These are phyloP conservation scores for Rhizoclosmatium globosum DNA, from an alignment of 192 early-diverging fungal genomes.

Conservation along the genomic window DNA sequence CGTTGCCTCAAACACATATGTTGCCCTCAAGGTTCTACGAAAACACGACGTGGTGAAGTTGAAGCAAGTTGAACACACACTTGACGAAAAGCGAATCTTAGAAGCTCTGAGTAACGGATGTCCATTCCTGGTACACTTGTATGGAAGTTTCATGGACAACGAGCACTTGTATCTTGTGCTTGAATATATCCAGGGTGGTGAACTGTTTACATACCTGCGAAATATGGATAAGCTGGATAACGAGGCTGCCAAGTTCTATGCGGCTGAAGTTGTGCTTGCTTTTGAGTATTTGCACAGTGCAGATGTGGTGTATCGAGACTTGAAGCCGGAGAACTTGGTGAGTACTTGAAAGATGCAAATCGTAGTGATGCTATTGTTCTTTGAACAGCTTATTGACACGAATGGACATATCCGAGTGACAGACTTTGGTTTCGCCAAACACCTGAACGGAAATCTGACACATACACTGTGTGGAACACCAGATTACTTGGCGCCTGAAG, in stretches of 20 bases:
- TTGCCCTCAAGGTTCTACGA: constrained; percentile 80
- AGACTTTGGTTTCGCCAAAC: constrained; percentile 84
- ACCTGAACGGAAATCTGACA: constrained; percentile 71
- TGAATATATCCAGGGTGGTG: constrained; percentile 83
- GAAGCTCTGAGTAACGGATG: constrained; percentile 63
- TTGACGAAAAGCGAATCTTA: constrained; percentile 81
- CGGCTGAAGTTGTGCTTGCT: constrained; percentile 73
- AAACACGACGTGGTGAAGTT: constrained; percentile 80
- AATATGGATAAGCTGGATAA: constrained; percentile 90
- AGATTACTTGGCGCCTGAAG: constrained; percentile 82
- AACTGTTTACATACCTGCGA: constrained; percentile 94
- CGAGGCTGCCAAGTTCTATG: constrained; percentile 87
- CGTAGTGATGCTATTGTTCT: not conserved
- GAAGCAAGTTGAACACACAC: constrained; percentile 78
- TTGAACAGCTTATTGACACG: constrained; percentile 67
- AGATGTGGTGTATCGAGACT: constrained; percentile 69
- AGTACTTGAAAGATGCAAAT: constrained; percentile 12
- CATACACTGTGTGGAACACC: constrained; percentile 85
- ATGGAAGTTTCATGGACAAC: constrained; percentile 88
- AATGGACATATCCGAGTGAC: constrained; percentile 81
- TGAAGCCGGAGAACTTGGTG: constrained; percentile 37
- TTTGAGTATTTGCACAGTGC: constrained; percentile 75
- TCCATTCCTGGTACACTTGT: constrained; percentile 94
- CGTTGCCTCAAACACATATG: constrained; percentile 48
- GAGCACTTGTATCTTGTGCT: constrained; percentile 80